Evolutionary conservation across 2,329 filamentous ascomycete species (phyloP).

Genomic region (Albifimbria verrucaria): DNA sequence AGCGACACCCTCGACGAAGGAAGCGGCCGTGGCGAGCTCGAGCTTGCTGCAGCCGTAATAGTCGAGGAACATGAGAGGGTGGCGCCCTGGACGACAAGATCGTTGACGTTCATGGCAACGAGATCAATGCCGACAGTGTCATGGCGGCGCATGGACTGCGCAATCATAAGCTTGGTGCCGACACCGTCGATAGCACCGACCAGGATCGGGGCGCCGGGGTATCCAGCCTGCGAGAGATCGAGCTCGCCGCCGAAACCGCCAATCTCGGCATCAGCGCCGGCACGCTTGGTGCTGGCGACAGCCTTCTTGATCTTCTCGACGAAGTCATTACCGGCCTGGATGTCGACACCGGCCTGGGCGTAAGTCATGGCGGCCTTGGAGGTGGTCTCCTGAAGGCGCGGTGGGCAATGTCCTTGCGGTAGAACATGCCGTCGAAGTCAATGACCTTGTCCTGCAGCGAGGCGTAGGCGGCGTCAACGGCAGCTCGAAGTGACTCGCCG

Average conservation of each 20-base stretch:
- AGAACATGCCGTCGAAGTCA: slow-evolving; percentile 86
- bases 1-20: slow-evolving; percentile 90
- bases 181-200: slow-evolving; percentile 97
- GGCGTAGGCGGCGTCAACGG: slow-evolving; percentile 83
- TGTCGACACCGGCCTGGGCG: slow-evolving; percentile 87
- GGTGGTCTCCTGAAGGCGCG: slow-evolving; percentile 57
- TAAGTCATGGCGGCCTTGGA: slow-evolving; percentile 70
- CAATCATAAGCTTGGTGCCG: slow-evolving; percentile 95
- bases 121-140: slow-evolving; percentile 95
- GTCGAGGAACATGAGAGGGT: slow-evolving; percentile 96
- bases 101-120: slow-evolving; percentile 99
- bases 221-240: slow-evolving; percentile 66
- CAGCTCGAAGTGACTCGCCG: slow-evolving; percentile 68
- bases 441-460: slow-evolving; percentile 68
- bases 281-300: slow-evolving; percentile 78
- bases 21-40: slow-evolving; percentile 70
- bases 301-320: slow-evolving; percentile 88
- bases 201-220: slow-evolving; percentile 70
- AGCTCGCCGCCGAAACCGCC: slow-evolving; percentile 82
- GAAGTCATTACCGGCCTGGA: slow-evolving; percentile 89
- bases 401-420: slow-evolving; percentile 87
- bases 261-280: slow-evolving; percentile 89
- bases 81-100: slow-evolving; percentile 92
- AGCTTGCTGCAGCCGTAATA: slow-evolving; percentile 94
- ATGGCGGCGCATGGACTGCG: slow-evolving; percentile 84